Percentiles rank a stretch among this genome's conserved stretches.
phyloP scores from a whole-genome alignment of 768 basidiomycete genomes.

The Strobilomyces confusus region DNA sequence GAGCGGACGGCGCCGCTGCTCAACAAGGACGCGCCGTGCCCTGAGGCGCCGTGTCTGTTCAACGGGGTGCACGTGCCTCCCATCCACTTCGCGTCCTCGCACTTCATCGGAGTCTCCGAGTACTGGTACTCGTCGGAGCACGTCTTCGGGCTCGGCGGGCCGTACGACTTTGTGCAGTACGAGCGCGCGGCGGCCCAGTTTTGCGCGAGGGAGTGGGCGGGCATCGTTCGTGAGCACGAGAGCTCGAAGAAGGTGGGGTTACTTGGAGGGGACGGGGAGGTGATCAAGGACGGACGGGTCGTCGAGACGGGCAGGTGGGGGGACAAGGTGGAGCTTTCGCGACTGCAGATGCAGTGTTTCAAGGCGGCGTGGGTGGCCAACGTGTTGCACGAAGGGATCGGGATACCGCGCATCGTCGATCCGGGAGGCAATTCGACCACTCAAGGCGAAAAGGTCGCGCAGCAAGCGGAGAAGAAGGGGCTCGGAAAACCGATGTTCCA shows the following conservation, averaged over 20 bases:
- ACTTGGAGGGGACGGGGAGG: constrained; percentile 63
- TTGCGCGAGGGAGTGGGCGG: constrained; percentile 75
- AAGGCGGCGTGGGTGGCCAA: constrained; percentile 99
- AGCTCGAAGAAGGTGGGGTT: constrained; percentile 42
- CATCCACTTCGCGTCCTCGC: constrained; percentile 90
- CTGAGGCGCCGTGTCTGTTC: constrained; percentile 84
- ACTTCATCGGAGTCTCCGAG: constrained; percentile 96
- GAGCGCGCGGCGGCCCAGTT: constrained; percentile 88
- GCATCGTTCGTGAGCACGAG: constrained; percentile 66
- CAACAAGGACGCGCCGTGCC: constrained; percentile 81
- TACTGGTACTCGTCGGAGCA: constrained; percentile 99
- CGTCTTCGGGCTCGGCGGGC: constrained; percentile 89
- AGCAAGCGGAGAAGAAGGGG: constrained; percentile 79
- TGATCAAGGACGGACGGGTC: constrained; percentile 54
- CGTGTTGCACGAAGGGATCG: constrained; percentile 93
- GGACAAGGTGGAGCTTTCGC: constrained; percentile 70
- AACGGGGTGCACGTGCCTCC: constrained; percentile 90
- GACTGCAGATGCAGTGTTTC: constrained; percentile 98
- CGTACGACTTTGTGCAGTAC: constrained; percentile 95
- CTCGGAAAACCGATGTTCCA: constrained; percentile 85
- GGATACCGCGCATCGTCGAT: constrained; percentile 89
- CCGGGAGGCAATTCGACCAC: constrained; percentile 74
- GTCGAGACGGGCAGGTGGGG: constrained; percentile 69
- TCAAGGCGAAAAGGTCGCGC: constrained; percentile 62
- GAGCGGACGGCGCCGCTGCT: constrained; percentile 68